phyloP scores from a whole-genome alignment of 495 filamentous ascomycete genomes.

The Terfezia boudieri region DNA sequence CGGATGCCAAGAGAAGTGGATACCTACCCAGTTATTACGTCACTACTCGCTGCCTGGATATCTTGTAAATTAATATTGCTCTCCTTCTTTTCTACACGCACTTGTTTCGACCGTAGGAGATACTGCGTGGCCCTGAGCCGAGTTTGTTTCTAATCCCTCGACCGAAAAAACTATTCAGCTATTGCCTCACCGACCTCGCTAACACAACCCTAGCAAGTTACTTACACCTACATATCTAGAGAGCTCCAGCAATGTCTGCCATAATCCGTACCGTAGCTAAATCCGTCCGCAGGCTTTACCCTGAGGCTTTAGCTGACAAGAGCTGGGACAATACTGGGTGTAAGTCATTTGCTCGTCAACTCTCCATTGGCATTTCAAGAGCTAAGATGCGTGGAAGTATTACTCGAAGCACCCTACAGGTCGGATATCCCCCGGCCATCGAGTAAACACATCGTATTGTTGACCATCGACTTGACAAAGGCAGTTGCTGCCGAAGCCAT shows the following conservation, averaged over 20 bases:
- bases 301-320: conserved; percentile 67
- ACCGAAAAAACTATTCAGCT: too few relatives aligned
- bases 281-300: conserved; percentile 30
- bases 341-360: conserved; percentile 21
- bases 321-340: conserved; percentile 85
- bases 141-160: too few relatives aligned
- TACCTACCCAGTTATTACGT: too few relatives aligned
- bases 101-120: too few relatives aligned
- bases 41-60: too few relatives aligned
- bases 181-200: too few relatives aligned
- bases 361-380: neutral
- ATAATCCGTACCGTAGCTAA: neutral
- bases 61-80: too few relatives aligned
- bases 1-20: too few relatives aligned
- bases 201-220: too few relatives aligned
- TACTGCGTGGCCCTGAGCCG: too few relatives aligned
- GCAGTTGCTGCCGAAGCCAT: conserved; percentile 87
- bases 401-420: conserved; percentile 47
- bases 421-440: neutral
- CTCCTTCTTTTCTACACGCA: too few relatives aligned
- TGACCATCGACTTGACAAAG: conserved; percentile 79
- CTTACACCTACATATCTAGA: too few relatives aligned
- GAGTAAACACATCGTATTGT: conserved; percentile 49
- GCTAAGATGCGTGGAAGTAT: conserved; percentile 26
- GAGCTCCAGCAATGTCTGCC: neutral